A percentile compares a stretch with the other conserved stretches of the same genome.
Conservation (phyloP, 495 filamentous ascomycete genomes). For the Podospora fimiseda region DNA sequence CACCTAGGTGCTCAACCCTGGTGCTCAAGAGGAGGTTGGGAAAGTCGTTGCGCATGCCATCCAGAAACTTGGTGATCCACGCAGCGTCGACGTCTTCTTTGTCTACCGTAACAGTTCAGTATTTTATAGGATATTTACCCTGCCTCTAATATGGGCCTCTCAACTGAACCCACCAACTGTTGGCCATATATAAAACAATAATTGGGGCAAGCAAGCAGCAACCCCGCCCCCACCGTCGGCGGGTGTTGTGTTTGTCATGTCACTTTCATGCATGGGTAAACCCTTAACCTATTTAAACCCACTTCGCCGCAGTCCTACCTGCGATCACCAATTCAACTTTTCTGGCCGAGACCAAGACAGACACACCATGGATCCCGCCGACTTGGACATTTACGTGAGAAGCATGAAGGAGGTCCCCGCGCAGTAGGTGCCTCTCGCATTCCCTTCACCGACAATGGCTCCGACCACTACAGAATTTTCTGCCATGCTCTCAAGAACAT, state of each 20-base stretch:
- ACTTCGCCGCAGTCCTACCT: not conserved
- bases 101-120: not conserved
- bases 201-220: not conserved
- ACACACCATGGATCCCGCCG: not conserved
- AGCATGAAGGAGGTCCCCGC: not conserved
- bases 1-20: not conserved
- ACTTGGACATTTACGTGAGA: not conserved
- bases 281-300: too few relatives aligned
- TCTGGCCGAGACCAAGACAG: not conserved
- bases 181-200: not conserved
- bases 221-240: not conserved
- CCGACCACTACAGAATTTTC: slow-evolving; percentile 8
- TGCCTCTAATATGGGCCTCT: not conserved
- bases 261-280: not conserved
- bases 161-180: not conserved
- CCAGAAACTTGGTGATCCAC: not conserved
- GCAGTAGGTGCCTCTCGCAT: slow-evolving; percentile 2
- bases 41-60: not conserved
- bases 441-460: slow-evolving; percentile 4
- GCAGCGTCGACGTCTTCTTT: not conserved
- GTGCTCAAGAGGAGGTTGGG: not conserved
- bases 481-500: slow-evolving; percentile 15
- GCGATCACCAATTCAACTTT: not conserved
- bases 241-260: not conserved
- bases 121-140: not conserved